A percentile compares a stretch with the other conserved stretches of the same genome.
Evolutionary conservation across 148 eudicot species (phyloP).

Genomic region (Drosera capensis): DNA sequence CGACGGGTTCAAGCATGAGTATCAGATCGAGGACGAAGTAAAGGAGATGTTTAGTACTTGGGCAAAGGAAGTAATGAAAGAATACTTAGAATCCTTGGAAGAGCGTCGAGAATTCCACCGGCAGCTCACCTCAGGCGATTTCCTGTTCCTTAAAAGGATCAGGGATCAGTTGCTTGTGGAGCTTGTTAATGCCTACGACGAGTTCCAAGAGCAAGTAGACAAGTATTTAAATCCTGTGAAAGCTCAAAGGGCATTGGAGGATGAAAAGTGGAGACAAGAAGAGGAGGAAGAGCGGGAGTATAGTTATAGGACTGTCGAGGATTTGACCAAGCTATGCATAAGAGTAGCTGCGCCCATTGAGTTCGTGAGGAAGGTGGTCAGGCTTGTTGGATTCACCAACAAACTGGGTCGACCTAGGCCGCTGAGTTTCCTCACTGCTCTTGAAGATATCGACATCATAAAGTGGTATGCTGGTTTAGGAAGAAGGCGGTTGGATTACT

Average conservation of each 20-base stretch:
- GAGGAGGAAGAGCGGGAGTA: slow-evolving; percentile 69
- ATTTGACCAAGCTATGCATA: slow-evolving; percentile 63
- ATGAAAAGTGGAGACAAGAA: slow-evolving; percentile 33
- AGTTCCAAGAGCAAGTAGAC: slow-evolving; percentile 71
- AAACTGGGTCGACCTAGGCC: slow-evolving; percentile 95
- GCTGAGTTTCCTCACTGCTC: slow-evolving; percentile 38
- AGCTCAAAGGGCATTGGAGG: slow-evolving; percentile 42
- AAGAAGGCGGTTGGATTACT: slow-evolving; percentile 80
- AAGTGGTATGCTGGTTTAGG: slow-evolving; percentile 93
- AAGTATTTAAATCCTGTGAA: slow-evolving; percentile 53
- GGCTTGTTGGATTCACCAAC: slow-evolving; percentile 66
- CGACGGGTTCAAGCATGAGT: slow-evolving; percentile 49
- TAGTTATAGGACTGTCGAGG: slow-evolving; percentile 53
- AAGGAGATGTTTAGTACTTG: slow-evolving; percentile 52
- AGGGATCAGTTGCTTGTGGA: slow-evolving; percentile 68
- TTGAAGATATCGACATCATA: slow-evolving; percentile 66
- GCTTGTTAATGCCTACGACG: slow-evolving; percentile 71
- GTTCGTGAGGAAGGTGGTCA: slow-evolving; percentile 55
- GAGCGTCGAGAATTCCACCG: slow-evolving; percentile 61
- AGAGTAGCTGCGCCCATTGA: slow-evolving; percentile 65
- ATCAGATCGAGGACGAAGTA: slow-evolving; percentile 64
- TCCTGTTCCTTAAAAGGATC: slow-evolving; percentile 54
- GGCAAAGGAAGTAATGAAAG: slow-evolving; percentile 64
- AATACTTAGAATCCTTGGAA: slow-evolving; percentile 50
- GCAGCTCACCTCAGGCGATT: slow-evolving; percentile 52